Evolutionary conservation across 2,329 filamentous ascomycete species (phyloP), one percentile per base, ranked within the genome.

Genomic region (Pseudocercospora macadamiae): DNA sequence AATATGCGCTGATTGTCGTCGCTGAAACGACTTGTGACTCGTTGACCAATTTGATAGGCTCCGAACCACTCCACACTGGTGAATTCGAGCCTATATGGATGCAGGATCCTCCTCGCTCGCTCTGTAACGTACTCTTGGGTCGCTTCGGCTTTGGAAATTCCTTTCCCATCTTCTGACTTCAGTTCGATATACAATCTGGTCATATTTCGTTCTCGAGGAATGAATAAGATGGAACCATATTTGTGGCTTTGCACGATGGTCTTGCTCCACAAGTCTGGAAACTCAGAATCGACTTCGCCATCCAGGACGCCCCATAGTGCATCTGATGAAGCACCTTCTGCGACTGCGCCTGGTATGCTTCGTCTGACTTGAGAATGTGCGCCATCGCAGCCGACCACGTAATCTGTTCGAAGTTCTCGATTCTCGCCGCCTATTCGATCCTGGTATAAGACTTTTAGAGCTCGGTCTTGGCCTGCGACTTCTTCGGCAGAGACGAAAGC

Each of bases 251-350:
- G 87, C 6, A 90, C 80, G 0, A 89, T 82, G 0, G 87, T 86
- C 75, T 90, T 90, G 71, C 85, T 88, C 87, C 87, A 90, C 49
- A 90, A 83, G 67, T 90, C 88, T 1, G 88, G 88, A 65, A 91
- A 90, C 70, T 90, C 82, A 6, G 88, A 90, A 42, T 88, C 84
- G 8, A 90, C 74, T 70, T 86, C 84, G 65, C 87, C 88, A 70
- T 91, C 88, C 2, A 91, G 75, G 2, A 91, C 88, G 55, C 87
- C 88, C 88, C 88, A 91, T 18, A 86, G 83, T 3, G 85, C 82
- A 63, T 86, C 81, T 30, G 73, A 78, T 8, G 76, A 78, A 16
- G 79, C 76, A 2, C 81, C 81, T 36, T 79, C 74, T 16, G 79
- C 75, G 30, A 79, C 45, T 73, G 81, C 71, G 77, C 77, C 65